Evolutionary conservation across 2,329 filamentous ascomycete genomes (phyloP).

Genomic region (Pseudocercospora eumusae): DNA sequence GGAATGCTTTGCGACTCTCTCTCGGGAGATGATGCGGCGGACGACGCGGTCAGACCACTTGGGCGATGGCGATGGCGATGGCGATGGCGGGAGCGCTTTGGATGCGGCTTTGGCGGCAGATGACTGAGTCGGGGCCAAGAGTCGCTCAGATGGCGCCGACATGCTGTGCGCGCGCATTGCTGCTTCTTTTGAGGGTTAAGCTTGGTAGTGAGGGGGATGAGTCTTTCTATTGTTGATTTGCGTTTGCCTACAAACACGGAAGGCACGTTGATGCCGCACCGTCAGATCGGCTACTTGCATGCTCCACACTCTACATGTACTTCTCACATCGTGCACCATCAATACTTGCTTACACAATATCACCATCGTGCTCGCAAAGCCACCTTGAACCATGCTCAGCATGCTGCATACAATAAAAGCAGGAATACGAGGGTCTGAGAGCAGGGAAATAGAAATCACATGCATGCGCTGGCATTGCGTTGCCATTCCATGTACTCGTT

Average conservation of each 20-base stretch:
- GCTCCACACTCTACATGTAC: not conserved
- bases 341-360: too few species aligned
- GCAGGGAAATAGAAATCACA: not conserved
- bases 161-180: not conserved
- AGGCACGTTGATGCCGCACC: constrained; percentile 12
- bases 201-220: too few species aligned
- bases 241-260: constrained; percentile 10
- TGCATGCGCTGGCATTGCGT: not conserved
- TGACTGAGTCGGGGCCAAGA: constrained; percentile 31
- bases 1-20: constrained; percentile 2
- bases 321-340: too few species aligned
- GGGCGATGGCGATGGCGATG: not conserved
- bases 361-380: not conserved
- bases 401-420: not conserved
- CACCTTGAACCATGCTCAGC: not conserved
- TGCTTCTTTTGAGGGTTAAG: not conserved
- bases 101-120: constrained; percentile 31
- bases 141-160: not conserved
- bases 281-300: not conserved
- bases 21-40: constrained; percentile 4
- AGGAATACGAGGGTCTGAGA: not conserved
- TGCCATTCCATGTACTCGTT: too few species aligned
- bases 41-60: constrained; percentile 12
- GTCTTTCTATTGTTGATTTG: too few species aligned
- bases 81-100: constrained; percentile 1